Conservation (phyloP, 2,329 filamentous ascomycete genomes). For the Ophiostoma piceae region DNA sequence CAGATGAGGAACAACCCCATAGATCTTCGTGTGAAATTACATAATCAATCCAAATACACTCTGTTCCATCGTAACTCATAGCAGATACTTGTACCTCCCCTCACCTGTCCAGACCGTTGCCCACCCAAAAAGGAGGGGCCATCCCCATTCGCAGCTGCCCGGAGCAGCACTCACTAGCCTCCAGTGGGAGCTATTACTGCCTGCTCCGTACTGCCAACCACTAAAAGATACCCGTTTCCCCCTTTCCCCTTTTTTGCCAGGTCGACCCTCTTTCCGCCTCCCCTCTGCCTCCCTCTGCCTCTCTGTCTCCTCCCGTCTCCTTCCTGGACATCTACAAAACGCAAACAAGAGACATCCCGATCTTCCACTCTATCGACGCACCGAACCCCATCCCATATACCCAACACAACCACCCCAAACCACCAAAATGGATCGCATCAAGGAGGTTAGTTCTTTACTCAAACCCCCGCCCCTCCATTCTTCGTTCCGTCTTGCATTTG, state of each 20-base stretch:
- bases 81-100: neutral
- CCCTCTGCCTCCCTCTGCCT: conserved; percentile 13
- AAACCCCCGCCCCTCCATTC: conserved; percentile 1
- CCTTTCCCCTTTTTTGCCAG: conserved; percentile 18
- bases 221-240: conserved; percentile 16
- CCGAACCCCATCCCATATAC: conserved; percentile 7
- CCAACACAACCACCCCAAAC: neutral
- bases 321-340: neutral
- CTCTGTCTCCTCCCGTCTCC: neutral
- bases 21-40: neutral
- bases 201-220: conserved; percentile 5
- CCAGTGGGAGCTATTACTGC: neutral
- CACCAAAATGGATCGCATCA: conserved; percentile 75
- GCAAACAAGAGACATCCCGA: conserved; percentile 13
- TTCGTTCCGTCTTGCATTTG: conserved; percentile 17
- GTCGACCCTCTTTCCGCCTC: conserved; percentile 15
- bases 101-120: conserved; percentile 13
- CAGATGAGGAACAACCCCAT: neutral
- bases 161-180: conserved; percentile 4
- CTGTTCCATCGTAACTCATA: neutral
- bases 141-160: conserved; percentile 9
- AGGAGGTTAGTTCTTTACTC: conserved; percentile 61
- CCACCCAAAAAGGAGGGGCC: conserved; percentile 17
- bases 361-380: conserved; percentile 2
- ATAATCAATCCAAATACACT: neutral